Conservation (phyloP, 2,329 filamentous ascomycete species). For the Cucurbitaria berberidis region DNA sequence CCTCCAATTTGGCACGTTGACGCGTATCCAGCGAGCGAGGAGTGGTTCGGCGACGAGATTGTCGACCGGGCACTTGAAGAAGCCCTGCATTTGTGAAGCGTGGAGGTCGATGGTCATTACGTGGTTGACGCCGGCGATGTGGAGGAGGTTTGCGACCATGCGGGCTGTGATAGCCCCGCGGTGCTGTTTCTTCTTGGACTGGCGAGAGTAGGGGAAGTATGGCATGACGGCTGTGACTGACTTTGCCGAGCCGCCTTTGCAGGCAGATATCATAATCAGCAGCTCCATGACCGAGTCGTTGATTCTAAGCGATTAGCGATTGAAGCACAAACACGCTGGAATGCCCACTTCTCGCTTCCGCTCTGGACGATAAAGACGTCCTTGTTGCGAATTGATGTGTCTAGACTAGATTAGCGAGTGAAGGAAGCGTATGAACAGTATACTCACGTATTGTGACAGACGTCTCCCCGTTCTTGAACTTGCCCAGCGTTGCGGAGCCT, state of each 20-base stretch:
- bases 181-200: constrained; percentile 99
- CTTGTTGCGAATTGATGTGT: constrained; percentile 84
- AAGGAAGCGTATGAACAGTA: constrained; percentile 2
- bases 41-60: constrained; percentile 96
- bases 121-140: constrained; percentile 94
- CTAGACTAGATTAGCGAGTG: constrained; percentile 40
- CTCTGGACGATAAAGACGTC: constrained; percentile 99
- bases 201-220: constrained; percentile 98
- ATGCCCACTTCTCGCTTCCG: constrained; percentile 74
- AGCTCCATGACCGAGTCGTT: constrained; percentile 99
- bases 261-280: constrained; percentile 98
- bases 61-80: constrained; percentile 97
- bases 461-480: constrained; percentile 74
- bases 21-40: constrained; percentile 92
- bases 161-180: constrained; percentile 94
- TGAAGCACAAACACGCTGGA: constrained; percentile 9
- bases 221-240: constrained; percentile 94
- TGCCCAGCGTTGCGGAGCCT: constrained; percentile 66
- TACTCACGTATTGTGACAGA: constrained; percentile 68
- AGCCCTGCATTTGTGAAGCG: constrained; percentile 94
- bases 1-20: constrained; percentile 85
- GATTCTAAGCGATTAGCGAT: constrained; percentile 61
- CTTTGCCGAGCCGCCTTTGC: constrained; percentile 95
- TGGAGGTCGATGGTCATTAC: constrained; percentile 97
- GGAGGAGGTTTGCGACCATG: constrained; percentile 94